Conservation (phyloP, 176 grass and related monocot species). For the Chrysopogon serrulatus region DNA sequence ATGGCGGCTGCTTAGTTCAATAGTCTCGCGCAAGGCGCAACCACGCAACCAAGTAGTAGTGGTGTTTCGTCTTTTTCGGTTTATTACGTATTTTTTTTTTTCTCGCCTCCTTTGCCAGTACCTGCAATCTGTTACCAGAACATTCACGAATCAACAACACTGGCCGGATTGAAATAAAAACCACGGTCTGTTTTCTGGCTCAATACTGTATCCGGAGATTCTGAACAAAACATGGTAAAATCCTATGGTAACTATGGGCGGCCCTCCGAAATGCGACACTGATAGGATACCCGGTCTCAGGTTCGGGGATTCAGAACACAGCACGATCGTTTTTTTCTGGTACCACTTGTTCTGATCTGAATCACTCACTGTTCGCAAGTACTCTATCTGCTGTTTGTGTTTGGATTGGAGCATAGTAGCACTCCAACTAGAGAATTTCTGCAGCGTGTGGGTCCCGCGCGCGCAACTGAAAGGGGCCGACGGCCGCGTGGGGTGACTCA, state of each 20-base stretch:
- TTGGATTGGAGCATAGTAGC: background rate
- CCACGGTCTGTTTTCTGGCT: too few relatives aligned
- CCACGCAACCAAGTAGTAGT: background rate
- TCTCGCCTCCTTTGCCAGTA: background rate
- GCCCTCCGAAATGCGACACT: too few relatives aligned
- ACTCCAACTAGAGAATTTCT: background rate
- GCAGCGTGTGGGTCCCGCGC: background rate
- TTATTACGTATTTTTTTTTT: background rate
- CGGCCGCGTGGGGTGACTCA: slow-evolving; percentile 20
- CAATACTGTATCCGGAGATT: background rate
- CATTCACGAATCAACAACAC: background rate
- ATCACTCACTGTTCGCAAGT: background rate
- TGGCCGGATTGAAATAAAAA: background rate
- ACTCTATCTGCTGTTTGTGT: background rate
- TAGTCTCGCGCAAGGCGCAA: too few relatives aligned
- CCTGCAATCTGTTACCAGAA: background rate
- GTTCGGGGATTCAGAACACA: background rate
- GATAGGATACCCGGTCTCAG: background rate
- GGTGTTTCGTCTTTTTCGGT: background rate
- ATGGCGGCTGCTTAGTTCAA: background rate
- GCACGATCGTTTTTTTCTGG: background rate
- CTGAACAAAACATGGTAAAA: too few relatives aligned
- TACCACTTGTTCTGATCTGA: background rate
- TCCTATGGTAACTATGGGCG: too few relatives aligned
- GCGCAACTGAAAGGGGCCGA: slow-evolving; percentile 9